Evolutionary conservation across 495 filamentous ascomycete species (phyloP).

Genomic region (Neurospora sp.): DNA sequence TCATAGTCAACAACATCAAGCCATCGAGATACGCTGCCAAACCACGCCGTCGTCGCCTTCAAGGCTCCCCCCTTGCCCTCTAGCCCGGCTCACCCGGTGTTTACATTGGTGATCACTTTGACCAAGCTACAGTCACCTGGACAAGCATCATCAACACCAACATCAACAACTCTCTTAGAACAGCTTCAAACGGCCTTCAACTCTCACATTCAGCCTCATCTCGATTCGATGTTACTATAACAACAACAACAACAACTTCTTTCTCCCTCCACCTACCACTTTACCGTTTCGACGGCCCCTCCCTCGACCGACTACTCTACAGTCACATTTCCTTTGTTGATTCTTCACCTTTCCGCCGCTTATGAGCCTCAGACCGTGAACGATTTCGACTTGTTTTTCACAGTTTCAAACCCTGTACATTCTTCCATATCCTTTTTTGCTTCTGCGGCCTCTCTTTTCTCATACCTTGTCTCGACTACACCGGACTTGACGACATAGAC

Average conservation of each 20-base stretch:
- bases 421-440: slow-evolving; percentile 9
- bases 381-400: slow-evolving; percentile 45
- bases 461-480: slow-evolving; percentile 17
- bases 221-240: slow-evolving; percentile 61
- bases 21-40: background rate
- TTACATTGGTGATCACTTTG: background rate
- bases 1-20: background rate
- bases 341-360: slow-evolving; percentile 43
- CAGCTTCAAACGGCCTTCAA: slow-evolving; percentile 23
- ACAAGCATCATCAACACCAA: background rate
- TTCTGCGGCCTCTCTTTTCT: slow-evolving; percentile 17
- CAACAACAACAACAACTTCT: slow-evolving; percentile 52
- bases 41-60: background rate
- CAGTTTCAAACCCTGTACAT: slow-evolving; percentile 37
- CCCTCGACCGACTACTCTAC: slow-evolving; percentile 33
- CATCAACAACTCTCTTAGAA: slow-evolving; percentile 8
- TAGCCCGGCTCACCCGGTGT: background rate
- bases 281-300: slow-evolving; percentile 37
- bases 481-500: slow-evolving; percentile 29
- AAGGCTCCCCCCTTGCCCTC: background rate
- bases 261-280: slow-evolving; percentile 29
- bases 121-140: background rate
- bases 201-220: slow-evolving; percentile 31
- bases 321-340: slow-evolving; percentile 42
- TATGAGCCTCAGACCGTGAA: slow-evolving; percentile 58